Conservation (phyloP, 2,329 filamentous ascomycete species). For the Fusarium brevicatenulatum region DNA sequence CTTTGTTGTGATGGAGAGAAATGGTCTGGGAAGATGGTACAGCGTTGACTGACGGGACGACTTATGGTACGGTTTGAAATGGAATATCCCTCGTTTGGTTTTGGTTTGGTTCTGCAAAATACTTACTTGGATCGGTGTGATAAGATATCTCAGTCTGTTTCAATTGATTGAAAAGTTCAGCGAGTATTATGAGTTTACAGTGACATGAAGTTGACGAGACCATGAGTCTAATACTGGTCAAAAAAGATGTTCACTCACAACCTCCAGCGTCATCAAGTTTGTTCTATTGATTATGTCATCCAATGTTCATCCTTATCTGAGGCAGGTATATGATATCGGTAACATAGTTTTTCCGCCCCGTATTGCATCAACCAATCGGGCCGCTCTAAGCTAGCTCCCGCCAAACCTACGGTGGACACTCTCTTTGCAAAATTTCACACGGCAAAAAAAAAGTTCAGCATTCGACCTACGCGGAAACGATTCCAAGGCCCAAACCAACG, state of each 20-base stretch:
- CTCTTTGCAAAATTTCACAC: constrained; percentile 47
- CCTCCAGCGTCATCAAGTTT: neutral
- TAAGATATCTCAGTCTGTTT: constrained; percentile 1
- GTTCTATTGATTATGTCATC: neutral
- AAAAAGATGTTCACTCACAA: neutral
- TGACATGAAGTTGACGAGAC: neutral
- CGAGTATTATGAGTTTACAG: neutral
- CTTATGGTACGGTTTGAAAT: neutral
- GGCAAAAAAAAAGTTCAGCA: constrained; percentile 38
- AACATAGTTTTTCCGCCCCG: constrained; percentile 35
- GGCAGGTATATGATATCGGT: constrained; percentile 1
- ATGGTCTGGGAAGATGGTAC: constrained; percentile 12
- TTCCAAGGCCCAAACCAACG: constrained; percentile 17
- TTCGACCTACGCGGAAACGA: constrained; percentile 31
- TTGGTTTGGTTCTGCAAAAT: constrained; percentile 7
- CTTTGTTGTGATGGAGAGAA: constrained; percentile 2
- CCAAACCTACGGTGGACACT: constrained; percentile 31
- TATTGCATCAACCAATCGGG: constrained; percentile 28
- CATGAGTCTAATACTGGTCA: neutral
- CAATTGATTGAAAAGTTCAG: constrained; percentile 20
- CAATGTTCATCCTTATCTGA: neutral
- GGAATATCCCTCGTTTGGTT: constrained; percentile 39
- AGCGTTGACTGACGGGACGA: neutral
- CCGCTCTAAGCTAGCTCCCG: constrained; percentile 35
- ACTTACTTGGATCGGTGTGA: neutral